Base-by-base conservation (phyloP, 768 basidiomycete species). In the Psilocybe tampanensis region DNA sequence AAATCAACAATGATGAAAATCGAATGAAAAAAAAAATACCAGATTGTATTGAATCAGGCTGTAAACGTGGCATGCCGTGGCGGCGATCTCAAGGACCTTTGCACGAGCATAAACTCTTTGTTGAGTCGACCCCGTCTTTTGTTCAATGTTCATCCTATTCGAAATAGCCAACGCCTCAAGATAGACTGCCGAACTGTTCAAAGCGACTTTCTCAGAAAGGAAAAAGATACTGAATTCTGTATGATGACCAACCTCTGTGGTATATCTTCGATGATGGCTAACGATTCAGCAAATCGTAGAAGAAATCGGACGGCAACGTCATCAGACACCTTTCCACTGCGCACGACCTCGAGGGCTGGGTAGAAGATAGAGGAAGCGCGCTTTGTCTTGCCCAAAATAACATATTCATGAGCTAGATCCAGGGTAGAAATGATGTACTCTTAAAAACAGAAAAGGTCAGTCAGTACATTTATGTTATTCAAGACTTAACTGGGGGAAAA, bases 391-490 rank as follows among this genome's bases (percentile, higher is more conserved):
- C 95, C 95, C 1, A 98, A 79, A 33, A 80, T 82, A 44, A 86
- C 74, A 64, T 95, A 94, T 67, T 95, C 92, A 54, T 85, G 80
- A 0, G 90, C 95, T 6, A 96, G 80, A 42, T 88, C 84, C 1
- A 87, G 74, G 2, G 90, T 94, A 1, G 83, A 73, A 1, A 70
- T 70, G 18, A 90, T 75, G 66, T 85, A 92, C 12, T 76, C 89
- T 92, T 29, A 22, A 23, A 48, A 21, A 34, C 1, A 22, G 13
- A 21, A 36, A 33, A 55, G n/a, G n/a, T n/a, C n/a, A n/a, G n/a
- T n/a, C n/a, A n/a, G n/a, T n/a, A n/a, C n/a, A n/a, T 26, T 45
- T 22, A 18, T 17, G 15, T 24, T n/a, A n/a, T n/a, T n/a, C 17
- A 54, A 5, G n/a, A 47, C 9, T 55, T 23, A 2, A 33, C 7